Base-by-base conservation (phyloP, 352 stramenopile species). In the Elongisporangium prolatum region DNA sequence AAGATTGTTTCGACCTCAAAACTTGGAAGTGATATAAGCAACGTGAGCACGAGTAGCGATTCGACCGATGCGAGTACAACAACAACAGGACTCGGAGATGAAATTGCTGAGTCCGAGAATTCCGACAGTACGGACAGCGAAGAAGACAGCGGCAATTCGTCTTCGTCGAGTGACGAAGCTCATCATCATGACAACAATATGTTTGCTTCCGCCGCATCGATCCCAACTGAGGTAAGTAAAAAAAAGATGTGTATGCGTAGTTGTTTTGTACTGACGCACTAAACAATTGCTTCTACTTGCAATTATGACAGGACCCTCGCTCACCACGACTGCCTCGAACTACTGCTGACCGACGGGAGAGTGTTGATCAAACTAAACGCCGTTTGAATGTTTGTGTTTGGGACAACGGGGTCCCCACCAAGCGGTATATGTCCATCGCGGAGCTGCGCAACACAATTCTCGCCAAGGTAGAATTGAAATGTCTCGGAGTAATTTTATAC, bases 371-470 rank as follows among this genome's bases (percentile, higher is more conserved):
- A 21, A 66, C 76, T 25, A 74, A 79, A 50, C 77, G 84, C 48
- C 80, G 80, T 21, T 76, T 93, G 14, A 91, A 72, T 21, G 84
- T 93, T 10, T 89, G 80, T 38, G 75, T 93, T 0, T 93, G 84
- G 84, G 82, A 91, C 60, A 70, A 86, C 48, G 80, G 82, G 0
- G 60, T 80, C 22, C 72, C 80, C 6, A 74, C 75, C 18, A 93
- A 93, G 63, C 74, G 77, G 38, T 73, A 76, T n/a, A 91, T 93
- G 81, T 84, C 84, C 3, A 87, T 93, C 44, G 78, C 82, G 2
- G 84, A 93, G 58, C 67, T 93, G 50, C 82, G 84, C 24, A 88
- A 84, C 72, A 86, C 79, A 55, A 91, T 93, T 56, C 69, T 93
- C 47, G 67, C 75, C 21, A 91, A 88, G 67, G 81, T 92, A 62